Evolutionary conservation across 305 asterid species (phyloP).

Genomic region (Plantago lanceolata): DNA sequence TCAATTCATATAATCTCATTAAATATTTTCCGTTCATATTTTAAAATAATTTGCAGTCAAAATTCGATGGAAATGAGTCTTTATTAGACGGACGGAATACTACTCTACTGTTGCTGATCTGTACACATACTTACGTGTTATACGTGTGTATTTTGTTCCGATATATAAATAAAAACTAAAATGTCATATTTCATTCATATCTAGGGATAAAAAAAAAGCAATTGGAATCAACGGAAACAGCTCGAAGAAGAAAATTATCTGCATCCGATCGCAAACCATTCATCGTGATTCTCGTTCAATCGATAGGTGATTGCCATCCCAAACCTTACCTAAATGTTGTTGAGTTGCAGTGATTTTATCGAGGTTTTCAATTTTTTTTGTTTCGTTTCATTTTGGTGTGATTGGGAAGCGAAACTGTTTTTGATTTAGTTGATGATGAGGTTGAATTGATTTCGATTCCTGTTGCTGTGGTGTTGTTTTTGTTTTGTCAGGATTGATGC

Average conservation of each 20-base stretch:
- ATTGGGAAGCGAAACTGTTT: neutral
- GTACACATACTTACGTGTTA: neutral
- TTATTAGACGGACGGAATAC: no score
- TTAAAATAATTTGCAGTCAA: no score
- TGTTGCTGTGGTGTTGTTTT: slow-evolving; percentile 6
- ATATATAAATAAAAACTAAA: neutral
- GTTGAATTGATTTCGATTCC: slow-evolving; percentile 4
- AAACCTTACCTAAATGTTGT: neutral
- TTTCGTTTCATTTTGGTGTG: neutral
- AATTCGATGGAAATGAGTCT: no score
- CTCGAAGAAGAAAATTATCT: neutral
- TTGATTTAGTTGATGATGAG: slow-evolving; percentile 1
- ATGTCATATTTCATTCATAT: neutral
- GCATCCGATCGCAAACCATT: neutral
- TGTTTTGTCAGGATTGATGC: slow-evolving; percentile 16
- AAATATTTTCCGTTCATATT: no score
- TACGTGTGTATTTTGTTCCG: neutral
- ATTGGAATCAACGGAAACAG: slow-evolving; percentile 7
- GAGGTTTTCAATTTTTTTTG: neutral
- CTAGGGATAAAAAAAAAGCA: neutral
- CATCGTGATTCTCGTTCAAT: neutral
- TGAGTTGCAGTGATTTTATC: neutral
- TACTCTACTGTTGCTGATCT: neutral
- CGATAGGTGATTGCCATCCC: slow-evolving; percentile 1
- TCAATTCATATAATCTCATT: no score